These are phyloP conservation scores for Sarocladiaceae sp. DNA, from an alignment of 2,329 filamentous ascomycete genomes.

Conservation along the genomic window DNA sequence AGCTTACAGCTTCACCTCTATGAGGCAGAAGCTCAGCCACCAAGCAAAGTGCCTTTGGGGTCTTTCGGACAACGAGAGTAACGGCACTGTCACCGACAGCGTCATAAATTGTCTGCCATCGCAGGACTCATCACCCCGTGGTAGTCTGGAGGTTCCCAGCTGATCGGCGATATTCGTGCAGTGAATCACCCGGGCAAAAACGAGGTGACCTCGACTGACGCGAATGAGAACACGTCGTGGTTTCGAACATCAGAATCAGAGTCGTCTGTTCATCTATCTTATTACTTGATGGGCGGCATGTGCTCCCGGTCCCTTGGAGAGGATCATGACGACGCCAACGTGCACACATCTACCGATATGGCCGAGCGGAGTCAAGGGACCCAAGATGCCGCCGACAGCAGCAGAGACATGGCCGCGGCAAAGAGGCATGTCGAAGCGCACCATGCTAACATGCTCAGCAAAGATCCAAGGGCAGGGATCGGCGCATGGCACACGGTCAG, in stretches of 20 bases:
- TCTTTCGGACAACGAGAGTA: too few species aligned
- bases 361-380: background rate
- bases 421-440: conserved; percentile 19
- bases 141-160: too few species aligned
- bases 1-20: too few species aligned
- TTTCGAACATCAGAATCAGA: background rate
- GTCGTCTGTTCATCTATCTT: background rate
- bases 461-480: conserved; percentile 8
- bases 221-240: too few species aligned
- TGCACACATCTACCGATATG: background rate
- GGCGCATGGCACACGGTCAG: background rate
- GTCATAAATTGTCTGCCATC: too few species aligned
- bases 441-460: conserved; percentile 16
- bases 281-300: conserved; percentile 6
- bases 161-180: too few species aligned
- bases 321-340: conserved; percentile 7
- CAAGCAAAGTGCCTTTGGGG: too few species aligned
- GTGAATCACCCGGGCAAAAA: too few species aligned
- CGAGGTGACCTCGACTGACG: too few species aligned
- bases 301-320: conserved; percentile 4
- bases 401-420: conserved; percentile 17
- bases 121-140: too few species aligned
- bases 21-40: too few species aligned
- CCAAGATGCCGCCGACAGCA: background rate
- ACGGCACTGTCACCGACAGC: too few species aligned